Percentiles rank a stretch among this genome's conserved stretches.
These are phyloP conservation scores for Russula dissimulans DNA, from an alignment of 768 basidiomycete genomes.

Conservation along the genomic window DNA sequence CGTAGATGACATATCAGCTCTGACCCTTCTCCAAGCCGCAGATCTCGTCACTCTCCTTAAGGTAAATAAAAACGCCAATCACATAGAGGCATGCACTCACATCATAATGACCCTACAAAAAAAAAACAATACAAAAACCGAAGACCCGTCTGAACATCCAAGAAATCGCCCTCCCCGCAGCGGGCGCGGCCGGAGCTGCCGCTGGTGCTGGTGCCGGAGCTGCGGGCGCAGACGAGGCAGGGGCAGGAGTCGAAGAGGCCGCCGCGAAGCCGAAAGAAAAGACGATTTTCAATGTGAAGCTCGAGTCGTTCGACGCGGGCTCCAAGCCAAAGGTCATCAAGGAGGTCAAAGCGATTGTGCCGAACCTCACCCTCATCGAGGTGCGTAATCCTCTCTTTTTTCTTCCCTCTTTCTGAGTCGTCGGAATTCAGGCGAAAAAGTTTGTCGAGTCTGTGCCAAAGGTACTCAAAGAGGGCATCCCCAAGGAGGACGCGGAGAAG, in stretches of 20 bases:
- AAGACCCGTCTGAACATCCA: conserved; percentile 94
- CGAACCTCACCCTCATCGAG: conserved; percentile 94
- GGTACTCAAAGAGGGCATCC: conserved; percentile 84
- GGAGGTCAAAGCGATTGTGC: conserved; percentile 93
- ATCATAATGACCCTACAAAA: background rate
- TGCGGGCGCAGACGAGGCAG: conserved; percentile 41
- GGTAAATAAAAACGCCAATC: conserved; percentile 34
- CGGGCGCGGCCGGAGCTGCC: conserved; percentile 43
- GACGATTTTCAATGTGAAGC: conserved; percentile 91
- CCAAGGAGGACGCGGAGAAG: conserved; percentile 98
- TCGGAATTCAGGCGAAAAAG: conserved; percentile 81
- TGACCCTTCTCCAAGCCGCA: conserved; percentile 89
- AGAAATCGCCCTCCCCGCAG: conserved; percentile 88
- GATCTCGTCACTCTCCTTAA: conserved; percentile 90
- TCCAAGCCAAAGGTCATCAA: conserved; percentile 96
- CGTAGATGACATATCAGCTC: conserved; percentile 84
- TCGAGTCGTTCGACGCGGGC: conserved; percentile 87
- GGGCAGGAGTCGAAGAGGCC: background rate
- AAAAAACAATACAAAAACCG: background rate
- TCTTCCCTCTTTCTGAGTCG: background rate
- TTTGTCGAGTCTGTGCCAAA: conserved; percentile 95
- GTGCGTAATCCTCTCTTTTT: conserved; percentile 38
- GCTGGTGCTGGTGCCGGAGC: conserved; percentile 40
- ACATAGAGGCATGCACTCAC: too few relatives aligned
- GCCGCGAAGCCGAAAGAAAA: conserved; percentile 96